Base-by-base conservation (phyloP, 768 basidiomycete genomes). In the Collybia sordida region DNA sequence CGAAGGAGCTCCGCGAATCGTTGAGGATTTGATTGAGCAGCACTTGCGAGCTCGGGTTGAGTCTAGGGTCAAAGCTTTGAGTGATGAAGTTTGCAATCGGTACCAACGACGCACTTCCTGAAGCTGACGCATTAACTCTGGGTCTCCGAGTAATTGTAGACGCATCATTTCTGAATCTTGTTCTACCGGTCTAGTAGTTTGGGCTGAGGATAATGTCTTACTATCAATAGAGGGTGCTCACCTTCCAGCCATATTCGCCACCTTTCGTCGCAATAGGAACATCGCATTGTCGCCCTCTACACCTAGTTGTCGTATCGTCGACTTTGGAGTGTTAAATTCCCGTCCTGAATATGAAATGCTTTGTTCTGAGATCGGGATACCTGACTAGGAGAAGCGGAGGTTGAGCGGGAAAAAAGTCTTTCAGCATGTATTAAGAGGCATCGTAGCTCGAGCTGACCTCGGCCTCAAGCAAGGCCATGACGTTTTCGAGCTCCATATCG, bases 121-220 rank as follows among this genome's bases (percentile, higher is more conserved):
- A 17, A 98, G 61, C 62, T 90, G 81, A 12, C 72, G 65, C 88
- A 98, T 87, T 41, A 97, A 68, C 0, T 72, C 59, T 3, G 93
- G 93, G 68, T 98, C 81, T 3, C 94, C 92, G 11, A 98, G 72
- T 14, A 96, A 63, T 57, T 93, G 93, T 21, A 95, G 70, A 14
- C 96, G 80, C 85, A 93, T 91, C 81, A 86, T 88, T 68, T 98
- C 96, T 23, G 89, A 71, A 57, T 96, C 93, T 53, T 86, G 87
- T 57, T 86, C 81, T n/a, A 80, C 72, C 14, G 81, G 65, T 59
- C 91, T 93, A 56, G 42, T 12, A 52, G 34, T 3, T 25, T n/a
- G 36, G 24, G 17, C 19, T 31, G 11, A 31, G 31, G 31, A 31
- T 31, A 14, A 14, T 11, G 9, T 14, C 14, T 7, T 3, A 12